Evolutionary conservation across 2,329 filamentous ascomycete species (phyloP).

Genomic region (Phoma sp.): DNA sequence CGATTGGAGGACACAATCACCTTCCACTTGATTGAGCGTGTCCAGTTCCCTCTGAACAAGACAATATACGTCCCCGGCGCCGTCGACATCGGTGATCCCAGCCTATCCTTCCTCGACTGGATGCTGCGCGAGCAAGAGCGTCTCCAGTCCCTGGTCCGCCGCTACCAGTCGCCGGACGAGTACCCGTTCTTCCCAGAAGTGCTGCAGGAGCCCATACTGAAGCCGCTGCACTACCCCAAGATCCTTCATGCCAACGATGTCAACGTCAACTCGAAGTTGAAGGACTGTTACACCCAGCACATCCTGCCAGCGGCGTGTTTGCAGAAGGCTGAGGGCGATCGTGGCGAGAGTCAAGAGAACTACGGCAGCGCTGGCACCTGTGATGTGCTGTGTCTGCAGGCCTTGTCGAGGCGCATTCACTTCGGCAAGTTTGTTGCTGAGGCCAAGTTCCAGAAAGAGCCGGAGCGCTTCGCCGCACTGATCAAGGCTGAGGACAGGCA

Average conservation of each 20-base stretch:
- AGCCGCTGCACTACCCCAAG: constrained; percentile 82
- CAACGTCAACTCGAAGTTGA: constrained; percentile 88
- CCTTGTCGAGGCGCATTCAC: constrained; percentile 87
- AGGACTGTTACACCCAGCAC: constrained; percentile 78
- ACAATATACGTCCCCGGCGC: constrained; percentile 84
- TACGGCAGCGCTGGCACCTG: constrained; percentile 92
- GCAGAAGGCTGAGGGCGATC: constrained; percentile 76
- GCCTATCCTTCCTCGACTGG: constrained; percentile 91
- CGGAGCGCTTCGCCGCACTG: constrained; percentile 77
- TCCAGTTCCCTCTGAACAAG: constrained; percentile 93
- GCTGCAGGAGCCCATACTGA: constrained; percentile 81
- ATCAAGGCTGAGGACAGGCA: constrained; percentile 81
- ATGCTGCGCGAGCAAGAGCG: constrained; percentile 88
- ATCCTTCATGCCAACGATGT: constrained; percentile 89
- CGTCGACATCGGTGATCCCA: constrained; percentile 74
- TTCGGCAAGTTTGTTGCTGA: constrained; percentile 99
- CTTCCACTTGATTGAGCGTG: constrained; percentile 94
- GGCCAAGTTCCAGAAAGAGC: constrained; percentile 86
- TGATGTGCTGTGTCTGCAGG: constrained; percentile 89
- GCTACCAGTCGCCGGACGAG: constrained; percentile 95
- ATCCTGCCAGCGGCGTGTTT: constrained; percentile 85
- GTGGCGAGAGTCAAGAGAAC: constrained; percentile 88
- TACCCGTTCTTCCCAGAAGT: constrained; percentile 93
- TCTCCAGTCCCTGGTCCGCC: constrained; percentile 88
- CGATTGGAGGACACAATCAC: constrained; percentile 97